Evolutionary conservation across 176 grass and related monocot genomes (phyloP).

Genomic region (Eremochloa ophiuroides): DNA sequence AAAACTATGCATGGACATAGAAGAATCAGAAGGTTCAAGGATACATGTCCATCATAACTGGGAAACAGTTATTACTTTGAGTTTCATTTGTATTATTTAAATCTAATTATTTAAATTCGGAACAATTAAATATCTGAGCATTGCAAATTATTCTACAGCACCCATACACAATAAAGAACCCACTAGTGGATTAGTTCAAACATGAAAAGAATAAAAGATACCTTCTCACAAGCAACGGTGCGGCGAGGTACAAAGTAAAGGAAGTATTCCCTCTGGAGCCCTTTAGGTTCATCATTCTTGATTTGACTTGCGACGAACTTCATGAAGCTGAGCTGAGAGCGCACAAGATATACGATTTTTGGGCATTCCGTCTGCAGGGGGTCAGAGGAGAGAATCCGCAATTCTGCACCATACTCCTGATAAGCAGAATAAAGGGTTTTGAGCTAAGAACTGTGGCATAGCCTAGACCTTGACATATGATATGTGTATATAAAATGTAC

Average conservation of each 20-base stretch:
- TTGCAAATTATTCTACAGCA: neutral
- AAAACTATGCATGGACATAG: neutral
- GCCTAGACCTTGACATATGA: neutral
- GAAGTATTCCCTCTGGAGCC: conserved; percentile 77
- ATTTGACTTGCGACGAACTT: conserved; percentile 62
- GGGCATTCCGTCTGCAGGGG: conserved; percentile 63
- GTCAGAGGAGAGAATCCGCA: conserved; percentile 57
- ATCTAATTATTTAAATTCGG: neutral
- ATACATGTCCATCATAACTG: neutral
- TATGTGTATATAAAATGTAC: neutral
- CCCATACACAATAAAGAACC: neutral
- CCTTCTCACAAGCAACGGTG: conserved; percentile 70
- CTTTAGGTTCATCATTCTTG: conserved; percentile 59
- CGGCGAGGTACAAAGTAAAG: conserved; percentile 80
- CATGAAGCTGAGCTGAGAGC: conserved; percentile 58
- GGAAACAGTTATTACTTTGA: neutral
- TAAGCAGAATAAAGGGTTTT: conserved; percentile 17
- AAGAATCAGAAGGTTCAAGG: neutral
- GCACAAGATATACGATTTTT: conserved; percentile 68
- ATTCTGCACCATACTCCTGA: conserved; percentile 67
- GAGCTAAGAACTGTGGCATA: conserved; percentile 10
- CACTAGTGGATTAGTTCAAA: neutral
- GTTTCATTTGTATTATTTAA: neutral
- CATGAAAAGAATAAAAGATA: neutral
- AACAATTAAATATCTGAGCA: neutral